Base-by-base conservation (phyloP, 495 filamentous ascomycete genomes). In the Neurospora sp. region DNA sequence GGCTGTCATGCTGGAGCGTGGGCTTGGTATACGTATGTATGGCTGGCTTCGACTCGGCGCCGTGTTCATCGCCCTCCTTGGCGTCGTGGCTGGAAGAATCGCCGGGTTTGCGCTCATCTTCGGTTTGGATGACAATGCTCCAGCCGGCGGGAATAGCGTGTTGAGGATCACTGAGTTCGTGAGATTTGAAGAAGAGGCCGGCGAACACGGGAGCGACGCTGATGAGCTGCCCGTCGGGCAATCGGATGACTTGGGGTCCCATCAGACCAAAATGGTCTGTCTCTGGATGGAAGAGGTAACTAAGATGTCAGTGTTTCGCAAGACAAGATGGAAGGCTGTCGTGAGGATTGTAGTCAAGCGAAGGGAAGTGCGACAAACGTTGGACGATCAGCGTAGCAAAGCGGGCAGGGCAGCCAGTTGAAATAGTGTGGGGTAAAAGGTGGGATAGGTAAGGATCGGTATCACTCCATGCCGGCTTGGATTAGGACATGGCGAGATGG, bases 201-300 rank as follows among this genome's bases (percentile, higher is more conserved):
- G 91, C 93, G 79, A 97, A 98, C 41, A 97, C 92, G 5, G 93
- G 91, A 18, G 88, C 88, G 31, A 97, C 90, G 0, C 89, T 91
- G 74, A 96, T 86, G 75, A 86, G 91, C 82, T 94, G 92, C 77
- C 94, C 94, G 82, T 98, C 95, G 74, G 94, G 94, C 70, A 98
- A 84, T 80, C 92, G 86, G 70, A 92, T 77, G 53, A 78, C 70
- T 44, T 83, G 81, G 12, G 81, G 82, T 9, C 76, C 74, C 84
- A 86, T 86, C 44, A 74, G 37, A 40, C 35, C 39, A 31, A 61
- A 35, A 2, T 35, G 31, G 31, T 35, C 5, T 35, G 22, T 1
- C 7, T 61, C 53, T 61, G 14, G 53, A 61, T 61, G 27, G 22
- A 61, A 61, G 53, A 61, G 22, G 53, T 7, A 14, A 6, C 31